Conservation (phyloP, 1,284 basidiomycete species). For the Cutaneotrichosporon sp. region DNA sequence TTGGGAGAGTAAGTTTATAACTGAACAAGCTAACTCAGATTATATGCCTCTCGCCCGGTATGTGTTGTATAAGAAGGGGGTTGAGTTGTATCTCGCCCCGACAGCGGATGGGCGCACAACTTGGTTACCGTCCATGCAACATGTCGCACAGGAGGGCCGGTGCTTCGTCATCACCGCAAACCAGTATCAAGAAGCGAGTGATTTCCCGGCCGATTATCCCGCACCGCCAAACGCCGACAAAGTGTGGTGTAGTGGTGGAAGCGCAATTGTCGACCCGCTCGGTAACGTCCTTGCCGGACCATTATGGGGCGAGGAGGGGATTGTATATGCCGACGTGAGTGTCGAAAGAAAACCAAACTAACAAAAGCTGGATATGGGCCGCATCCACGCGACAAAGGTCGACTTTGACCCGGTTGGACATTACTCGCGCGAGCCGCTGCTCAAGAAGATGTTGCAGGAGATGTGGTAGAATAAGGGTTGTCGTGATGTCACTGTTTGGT, state of each 20-base stretch:
- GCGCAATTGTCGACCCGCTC: conserved; percentile 65
- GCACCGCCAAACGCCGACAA: conserved; percentile 15
- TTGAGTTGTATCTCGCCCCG: conserved; percentile 51
- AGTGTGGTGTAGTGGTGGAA: conserved; percentile 59
- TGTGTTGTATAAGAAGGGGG: conserved; percentile 42
- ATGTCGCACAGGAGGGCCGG: conserved; percentile 72
- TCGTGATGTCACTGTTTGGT: background rate
- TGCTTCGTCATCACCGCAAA: conserved; percentile 67
- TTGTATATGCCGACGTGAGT: conserved; percentile 60
- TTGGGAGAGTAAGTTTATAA: conserved; percentile 61
- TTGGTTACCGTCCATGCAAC: conserved; percentile 67
- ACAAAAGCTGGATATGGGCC: conserved; percentile 60
- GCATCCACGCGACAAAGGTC: conserved; percentile 65
- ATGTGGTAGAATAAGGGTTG: background rate
- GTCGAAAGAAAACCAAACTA: background rate
- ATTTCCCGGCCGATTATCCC: conserved; percentile 36
- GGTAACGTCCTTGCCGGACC: conserved; percentile 69
- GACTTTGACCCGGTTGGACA: conserved; percentile 70
- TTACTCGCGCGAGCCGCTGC: conserved; percentile 64
- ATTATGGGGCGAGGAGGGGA: conserved; percentile 61
- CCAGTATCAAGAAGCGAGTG: conserved; percentile 32
- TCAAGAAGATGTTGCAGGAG: conserved; percentile 25
- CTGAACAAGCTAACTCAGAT: conserved; percentile 46
- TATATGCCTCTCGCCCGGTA: conserved; percentile 65
- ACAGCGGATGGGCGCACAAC: conserved; percentile 63